Base-by-base conservation (phyloP, 73 alveolate species). In the Stentor coeruleus region DNA sequence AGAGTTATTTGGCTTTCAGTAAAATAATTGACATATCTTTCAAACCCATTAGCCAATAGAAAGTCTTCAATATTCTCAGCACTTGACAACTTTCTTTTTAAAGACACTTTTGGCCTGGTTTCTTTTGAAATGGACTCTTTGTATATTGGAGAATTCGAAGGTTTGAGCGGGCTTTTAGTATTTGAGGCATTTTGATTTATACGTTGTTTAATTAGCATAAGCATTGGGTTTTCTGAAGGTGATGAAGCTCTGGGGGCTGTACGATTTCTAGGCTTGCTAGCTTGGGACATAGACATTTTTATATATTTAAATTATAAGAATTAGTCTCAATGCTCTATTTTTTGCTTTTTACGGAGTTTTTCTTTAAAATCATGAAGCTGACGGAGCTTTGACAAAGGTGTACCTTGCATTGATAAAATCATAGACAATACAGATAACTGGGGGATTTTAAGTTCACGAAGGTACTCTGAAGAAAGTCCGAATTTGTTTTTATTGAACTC, bases 351-450 rank as follows among this genome's bases (percentile, higher is more conserved):
- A 11, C 20, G 28, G 15, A 66, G 11, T 66, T 2, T 66, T 66
- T 31, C 79, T 33, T 33, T 66, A 20, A 66, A 40, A 20, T 66
- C 79, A 2, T 26, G 33, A 66, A 66, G 79, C 33, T 66, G 79
- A 20, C 33, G n/a, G 11, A 66, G 37, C 33, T 66, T 66, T 26
- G 36, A 28, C 79, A 66, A 66, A 66, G 79, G 79, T 28, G n/a
- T 31, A 28, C 79, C 79, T 66, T 66, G 79, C n/a, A 66, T 20
- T 66, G 79, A 66, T 15, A 66, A 33, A 28, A 66, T 66, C 79
- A 20, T 20, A 66, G 79, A 66, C 26, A 66, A 40, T 15, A 66
- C 40, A 20, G 79, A 66, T 28, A 66, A 28, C 37, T 66, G n/a
- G 33, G 79, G 79, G 33, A 66, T 66, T 66, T 66, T 26, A 20